Evolutionary conservation across 2,329 filamentous ascomycete species (phyloP).

Genomic region (Westerdykella aurantiaca): DNA sequence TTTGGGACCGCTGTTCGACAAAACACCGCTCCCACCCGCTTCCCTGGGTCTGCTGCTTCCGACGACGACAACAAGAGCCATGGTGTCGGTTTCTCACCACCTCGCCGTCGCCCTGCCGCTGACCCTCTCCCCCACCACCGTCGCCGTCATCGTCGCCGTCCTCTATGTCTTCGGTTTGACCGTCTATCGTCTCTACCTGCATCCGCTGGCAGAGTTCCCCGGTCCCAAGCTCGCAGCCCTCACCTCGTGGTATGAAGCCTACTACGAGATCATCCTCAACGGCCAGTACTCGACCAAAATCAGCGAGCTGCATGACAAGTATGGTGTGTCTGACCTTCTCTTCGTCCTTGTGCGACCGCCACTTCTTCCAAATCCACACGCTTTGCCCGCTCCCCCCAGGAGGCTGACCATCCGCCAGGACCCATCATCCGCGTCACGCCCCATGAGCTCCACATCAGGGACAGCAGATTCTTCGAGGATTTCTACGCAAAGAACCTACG

Average conservation of each 20-base stretch:
- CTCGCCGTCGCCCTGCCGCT: constrained; percentile 5
- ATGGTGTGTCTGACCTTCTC: constrained; percentile 18
- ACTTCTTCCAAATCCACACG: not conserved
- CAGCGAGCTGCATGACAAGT: constrained; percentile 25
- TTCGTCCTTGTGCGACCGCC: not conserved
- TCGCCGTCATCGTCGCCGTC: not conserved
- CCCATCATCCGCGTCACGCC: constrained; percentile 42
- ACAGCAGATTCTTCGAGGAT: constrained; percentile 36
- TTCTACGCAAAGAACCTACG: constrained; percentile 29
- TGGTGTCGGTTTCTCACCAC: constrained; percentile 7
- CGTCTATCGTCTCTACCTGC: constrained; percentile 40
- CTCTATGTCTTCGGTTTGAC: constrained; percentile 16
- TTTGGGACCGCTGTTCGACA: too few relatives aligned
- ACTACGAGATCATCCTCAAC: constrained; percentile 28
- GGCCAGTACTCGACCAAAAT: constrained; percentile 31
- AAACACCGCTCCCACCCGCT: too few relatives aligned
- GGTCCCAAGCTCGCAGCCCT: constrained; percentile 36
- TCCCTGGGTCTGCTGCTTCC: too few relatives aligned
- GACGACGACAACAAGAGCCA: constrained; percentile 4
- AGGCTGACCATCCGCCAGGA: constrained; percentile 14
- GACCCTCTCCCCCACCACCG: too few relatives aligned
- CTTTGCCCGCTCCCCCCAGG: too few relatives aligned
- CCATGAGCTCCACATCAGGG: constrained; percentile 40
- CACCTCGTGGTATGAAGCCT: constrained; percentile 32
- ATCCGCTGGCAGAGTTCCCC: constrained; percentile 43